Base-by-base conservation (phyloP, 2,329 filamentous ascomycete species). In the Coniochaeta prunicola region DNA sequence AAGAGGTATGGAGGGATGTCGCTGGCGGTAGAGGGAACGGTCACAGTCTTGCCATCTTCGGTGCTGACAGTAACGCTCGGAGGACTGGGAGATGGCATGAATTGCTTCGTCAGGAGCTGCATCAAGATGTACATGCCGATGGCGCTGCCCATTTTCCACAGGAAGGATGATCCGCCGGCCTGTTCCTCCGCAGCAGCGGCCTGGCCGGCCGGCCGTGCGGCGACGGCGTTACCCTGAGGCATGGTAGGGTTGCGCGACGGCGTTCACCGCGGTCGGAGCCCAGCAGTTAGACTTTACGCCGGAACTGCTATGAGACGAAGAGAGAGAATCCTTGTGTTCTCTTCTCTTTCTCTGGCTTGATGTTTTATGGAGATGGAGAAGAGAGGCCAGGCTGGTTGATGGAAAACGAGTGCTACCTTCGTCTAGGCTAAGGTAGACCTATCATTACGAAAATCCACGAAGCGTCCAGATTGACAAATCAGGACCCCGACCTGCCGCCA, bases 1-100 rank as follows among this genome's bases (percentile, higher is more conserved):
- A 87, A 77, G 58, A 80, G 77, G 69, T 86, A 92, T 19, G 85
- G 74, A 30, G 88, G 86, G 58, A 91, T 85, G 21, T 76, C 76
- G 56, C 75, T 80, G 31, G 76, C 77, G 65, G 82, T 84, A 57
- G 76, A 74, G 50, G 82, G 77, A 24, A 85, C 79, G 61, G 77
- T 76, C 63, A 86, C 75, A 17, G 76, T 65, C 53, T 81, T 77
- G 59, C 84, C 84, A 21, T 75, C 72, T 58, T 82, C 77, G 60
- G 82, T 77, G 65, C 77, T 77, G 21, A 77, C 74, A 33, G 77
- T 73, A 57, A 80, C 76, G 56, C 76, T 77, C 53, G 74, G 72
- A 61, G 77, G 74, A 58, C 78, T 74, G 66, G 77, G 80, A 53
- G 76, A 74, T 4, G 45, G 45, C 63, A 75, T 73, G 62, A 83